Evolutionary conservation across 768 basidiomycete species (phyloP), one percentile per base, ranked within the genome.

Genomic region (Termitomyces sp.): DNA sequence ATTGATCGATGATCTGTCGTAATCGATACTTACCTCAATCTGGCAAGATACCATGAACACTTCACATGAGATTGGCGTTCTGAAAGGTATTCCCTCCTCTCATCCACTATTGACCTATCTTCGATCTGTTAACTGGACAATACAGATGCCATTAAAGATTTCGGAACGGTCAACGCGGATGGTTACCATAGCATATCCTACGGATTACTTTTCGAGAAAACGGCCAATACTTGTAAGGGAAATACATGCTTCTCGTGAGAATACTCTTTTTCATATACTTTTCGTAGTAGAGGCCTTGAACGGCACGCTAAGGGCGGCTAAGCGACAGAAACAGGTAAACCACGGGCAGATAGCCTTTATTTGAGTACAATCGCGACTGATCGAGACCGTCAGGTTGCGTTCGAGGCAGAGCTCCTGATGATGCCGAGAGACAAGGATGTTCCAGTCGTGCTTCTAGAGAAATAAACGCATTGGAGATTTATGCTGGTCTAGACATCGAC

Each of bases 341-440:
- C 32, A 9, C 28, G 14, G 23, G 38, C 14, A 12, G 28, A 13
- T 43, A 20, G 12, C 41, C 10, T 40, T 20, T 6, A 18, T 18
- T 43, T 36, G 4, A 38, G 16, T 16, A 10, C 13, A 16, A 28
- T 38, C 8, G 32, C 32, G 38, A 53, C 18, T 54, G n/a, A 54
- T 55, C 14, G 48, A 26, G 50, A 47, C 23, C 1, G 59, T 8
- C 38, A 80, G 79, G 77, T 79, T 20, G 61, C 74, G 2, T 81
- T 80, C 61, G 70, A 76, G 44, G 76, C 71, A 16, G 79, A 81
- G 64, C 69, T 81, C 10, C 60, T 81, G 57, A 79, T 81, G 77
- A 79, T 79, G 77, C 79, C 79, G 35, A 77, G 69, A 62, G 78
- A 80, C 64, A 79, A 79, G 63, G 78, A 79, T 57, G 78, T 79